A percentile compares a stretch with the other conserved stretches of the same genome.
Evolutionary conservation across 352 stramenopile species (phyloP).

Genomic region (Globisporangium cederbergense): DNA sequence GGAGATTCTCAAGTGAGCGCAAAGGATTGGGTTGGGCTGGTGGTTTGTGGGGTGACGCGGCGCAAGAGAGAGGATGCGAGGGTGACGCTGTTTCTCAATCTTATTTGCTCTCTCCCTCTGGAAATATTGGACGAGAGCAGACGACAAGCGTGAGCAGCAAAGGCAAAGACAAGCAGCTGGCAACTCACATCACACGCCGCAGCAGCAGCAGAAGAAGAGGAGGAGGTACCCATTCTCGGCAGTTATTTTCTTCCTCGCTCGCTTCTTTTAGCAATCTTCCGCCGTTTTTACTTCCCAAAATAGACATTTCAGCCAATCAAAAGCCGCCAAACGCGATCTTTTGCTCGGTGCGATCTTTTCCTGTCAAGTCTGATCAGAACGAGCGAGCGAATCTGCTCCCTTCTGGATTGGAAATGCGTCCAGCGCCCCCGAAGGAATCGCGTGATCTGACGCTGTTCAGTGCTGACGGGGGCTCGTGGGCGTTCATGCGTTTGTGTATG

Average conservation of each 20-base stretch:
- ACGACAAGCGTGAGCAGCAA: background rate
- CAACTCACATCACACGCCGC: too few species aligned
- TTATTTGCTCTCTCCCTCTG: constrained; percentile 6
- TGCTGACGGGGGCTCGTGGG: background rate
- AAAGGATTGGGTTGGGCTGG: background rate
- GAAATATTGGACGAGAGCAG: background rate
- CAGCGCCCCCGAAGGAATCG: background rate
- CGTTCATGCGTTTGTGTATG: too few species aligned
- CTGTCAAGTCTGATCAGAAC: background rate
- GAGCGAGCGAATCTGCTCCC: background rate
- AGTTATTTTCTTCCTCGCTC: background rate
- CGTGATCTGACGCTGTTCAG: background rate
- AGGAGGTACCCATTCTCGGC: constrained; percentile 1
- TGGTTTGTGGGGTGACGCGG: background rate
- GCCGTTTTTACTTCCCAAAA: background rate
- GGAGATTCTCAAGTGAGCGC: constrained; percentile 1
- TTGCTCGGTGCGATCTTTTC: constrained; percentile 7
- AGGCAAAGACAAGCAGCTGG: background rate
- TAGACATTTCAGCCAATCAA: constrained; percentile 17
- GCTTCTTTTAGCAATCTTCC: background rate
- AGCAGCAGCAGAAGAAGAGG: background rate
- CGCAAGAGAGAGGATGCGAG: background rate
- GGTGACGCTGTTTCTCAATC: constrained; percentile 1
- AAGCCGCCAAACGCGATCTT: constrained; percentile 16
- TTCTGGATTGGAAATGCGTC: background rate